Conservation (phyloP, 441 rosid species). For the Populus hybrid region DNA sequence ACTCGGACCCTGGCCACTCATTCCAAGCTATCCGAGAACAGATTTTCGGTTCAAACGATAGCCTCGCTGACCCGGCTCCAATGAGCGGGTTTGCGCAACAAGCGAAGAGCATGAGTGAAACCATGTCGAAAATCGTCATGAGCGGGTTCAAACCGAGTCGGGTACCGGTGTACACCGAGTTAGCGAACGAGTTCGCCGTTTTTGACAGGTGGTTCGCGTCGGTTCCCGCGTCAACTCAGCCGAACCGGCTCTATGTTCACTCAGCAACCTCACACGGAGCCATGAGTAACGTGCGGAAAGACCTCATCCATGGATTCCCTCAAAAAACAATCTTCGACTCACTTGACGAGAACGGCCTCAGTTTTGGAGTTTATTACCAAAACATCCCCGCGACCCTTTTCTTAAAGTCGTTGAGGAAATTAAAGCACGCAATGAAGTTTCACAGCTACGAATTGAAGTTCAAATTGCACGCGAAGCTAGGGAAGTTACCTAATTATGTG, state of each 20-base stretch:
- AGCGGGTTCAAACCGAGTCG: conserved; percentile 68
- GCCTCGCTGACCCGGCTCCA: conserved; percentile 45
- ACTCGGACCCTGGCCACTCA: conserved; percentile 98
- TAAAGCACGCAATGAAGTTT: no score
- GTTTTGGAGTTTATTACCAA: conserved; percentile 48
- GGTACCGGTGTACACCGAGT: conserved; percentile 67
- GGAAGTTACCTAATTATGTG: no score
- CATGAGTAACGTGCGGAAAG: conserved; percentile 73
- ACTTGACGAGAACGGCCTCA: conserved; percentile 70
- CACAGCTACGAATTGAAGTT: no score
- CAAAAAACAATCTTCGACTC: conserved; percentile 89
- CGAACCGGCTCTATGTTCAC: conserved; percentile 92
- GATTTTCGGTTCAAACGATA: conserved; percentile 74
- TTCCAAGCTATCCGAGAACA: conserved; percentile 92
- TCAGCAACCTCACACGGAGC: conserved; percentile 97
- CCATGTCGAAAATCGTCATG: conserved; percentile 72
- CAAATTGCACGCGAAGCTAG: no score
- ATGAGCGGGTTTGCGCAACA: conserved; percentile 94
- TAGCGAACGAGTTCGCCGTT: conserved; percentile 80
- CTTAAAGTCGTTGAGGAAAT: no score
- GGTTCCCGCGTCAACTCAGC: conserved; percentile 93
- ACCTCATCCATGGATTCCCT: conserved; percentile 82
- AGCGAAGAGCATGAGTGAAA: conserved; percentile 62
- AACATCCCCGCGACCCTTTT: no score
- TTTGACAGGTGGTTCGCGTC: conserved; percentile 97